phyloP scores from a whole-genome alignment of 345 rosid species.

The Isatis tinctoria region DNA sequence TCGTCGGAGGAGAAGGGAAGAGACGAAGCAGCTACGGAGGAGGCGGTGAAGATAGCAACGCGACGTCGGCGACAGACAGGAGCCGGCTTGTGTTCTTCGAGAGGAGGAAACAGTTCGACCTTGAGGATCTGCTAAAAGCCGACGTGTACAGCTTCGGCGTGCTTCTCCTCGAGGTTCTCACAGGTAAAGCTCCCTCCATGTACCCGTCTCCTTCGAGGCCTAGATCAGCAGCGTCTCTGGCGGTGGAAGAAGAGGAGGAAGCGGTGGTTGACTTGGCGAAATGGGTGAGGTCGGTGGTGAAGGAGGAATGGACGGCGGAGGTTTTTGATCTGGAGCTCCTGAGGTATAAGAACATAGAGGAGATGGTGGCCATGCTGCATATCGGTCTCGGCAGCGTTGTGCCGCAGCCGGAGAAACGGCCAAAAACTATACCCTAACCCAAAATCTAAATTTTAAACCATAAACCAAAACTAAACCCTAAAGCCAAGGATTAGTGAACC shows the following conservation, averaged over 20 bases:
- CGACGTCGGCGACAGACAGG: conserved; percentile 57
- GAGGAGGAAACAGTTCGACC: conserved; percentile 69
- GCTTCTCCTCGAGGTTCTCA: conserved; percentile 72
- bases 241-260: conserved; percentile 47
- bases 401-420: conserved; percentile 80
- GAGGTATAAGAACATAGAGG: conserved; percentile 94
- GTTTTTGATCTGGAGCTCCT: conserved; percentile 90
- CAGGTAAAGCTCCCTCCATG: conserved; percentile 74
- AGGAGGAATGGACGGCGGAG: conserved; percentile 98
- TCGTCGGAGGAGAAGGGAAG: conserved; percentile 58
- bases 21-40: conserved; percentile 35
- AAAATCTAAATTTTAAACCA: no score
- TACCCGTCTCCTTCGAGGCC: conserved; percentile 70
- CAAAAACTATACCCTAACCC: no score
- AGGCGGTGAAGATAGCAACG: conserved; percentile 69
- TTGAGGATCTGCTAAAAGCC: conserved; percentile 77
- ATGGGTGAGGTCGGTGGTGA: conserved; percentile 93
- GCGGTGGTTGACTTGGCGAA: conserved; percentile 66
- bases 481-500: no score
- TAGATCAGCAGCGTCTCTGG: conserved; percentile 53
- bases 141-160: conserved; percentile 94
- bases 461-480: no score
- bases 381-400: conserved; percentile 78
- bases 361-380: conserved; percentile 86
- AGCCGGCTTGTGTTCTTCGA: conserved; percentile 84